Base-by-base conservation (phyloP, 176 grass and related monocot species). In the Oryza longistaminata region DNA sequence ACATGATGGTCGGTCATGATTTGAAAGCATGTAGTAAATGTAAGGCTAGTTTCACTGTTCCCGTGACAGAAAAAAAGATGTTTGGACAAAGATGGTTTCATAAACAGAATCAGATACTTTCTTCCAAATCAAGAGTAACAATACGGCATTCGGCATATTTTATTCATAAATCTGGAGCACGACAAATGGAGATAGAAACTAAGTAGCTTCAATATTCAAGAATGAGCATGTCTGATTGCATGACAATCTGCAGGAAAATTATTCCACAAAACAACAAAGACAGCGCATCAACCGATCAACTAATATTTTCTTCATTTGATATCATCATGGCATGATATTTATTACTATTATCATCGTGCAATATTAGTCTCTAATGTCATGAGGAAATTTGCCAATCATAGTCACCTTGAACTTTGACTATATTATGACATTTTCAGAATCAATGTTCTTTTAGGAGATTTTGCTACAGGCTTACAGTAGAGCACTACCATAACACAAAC, bases 341-440 rank as follows among this genome's bases (percentile, higher is more conserved):
- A 50, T 75, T 67, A 75, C 7, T 39, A 49, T 35, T 66, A 49
- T 35, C 42, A 27, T 75, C 43, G 37, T 40, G 27, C 26, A 12
- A 21, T 62, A 24, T 62, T 62, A 62, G n/a, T 24, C 22, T 62
- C 58, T 62, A 10, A 62, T 24, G n/a, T 24, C 7, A 62, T 24
- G 13, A 62, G 6, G n/a, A 24, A 24, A 10, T 3, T 62, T 62
- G 8, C n/a, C n/a, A 24, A 62, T 10, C 58, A 62, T 22, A 3
- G 58, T 13, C 7, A 24, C 42, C 85, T 81, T 52, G 77, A 83
- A 85, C 89, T 89, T 88, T 74, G 64, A 90, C 46, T 75, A 88
- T 68, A 90, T 85, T 73, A 40, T 22, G 53, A 25, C 82, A 61
- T 85, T 90, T 66, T 75, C 65, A 83, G 81, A 96, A 79, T 83